phyloP scores from a whole-genome alignment of 2,329 filamentous ascomycete genomes.

The Colletotrichum lindemuthianum region DNA sequence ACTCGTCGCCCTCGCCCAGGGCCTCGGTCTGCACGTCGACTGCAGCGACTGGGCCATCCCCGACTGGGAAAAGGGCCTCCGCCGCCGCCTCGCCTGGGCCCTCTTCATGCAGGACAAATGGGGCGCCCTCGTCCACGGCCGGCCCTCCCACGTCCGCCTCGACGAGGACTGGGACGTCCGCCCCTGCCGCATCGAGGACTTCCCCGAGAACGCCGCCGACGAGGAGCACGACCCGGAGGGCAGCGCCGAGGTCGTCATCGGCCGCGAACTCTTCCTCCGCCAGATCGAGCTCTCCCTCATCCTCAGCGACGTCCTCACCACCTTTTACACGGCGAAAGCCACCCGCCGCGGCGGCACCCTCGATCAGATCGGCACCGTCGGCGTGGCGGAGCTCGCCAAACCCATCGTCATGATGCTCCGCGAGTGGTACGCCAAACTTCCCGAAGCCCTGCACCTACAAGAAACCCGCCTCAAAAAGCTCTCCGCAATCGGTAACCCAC shows the following conservation, averaged over 20 bases:
- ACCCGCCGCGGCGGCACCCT: constrained; percentile 44
- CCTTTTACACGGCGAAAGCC: constrained; percentile 54
- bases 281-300: constrained; percentile 62
- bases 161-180: constrained; percentile 65
- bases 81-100: constrained; percentile 71
- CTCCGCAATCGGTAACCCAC: constrained; percentile 44
- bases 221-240: constrained; percentile 50
- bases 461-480: constrained; percentile 52
- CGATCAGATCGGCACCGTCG: constrained; percentile 46
- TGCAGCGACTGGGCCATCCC: constrained; percentile 71
- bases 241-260: constrained; percentile 55
- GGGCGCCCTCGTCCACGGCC: constrained; percentile 66
- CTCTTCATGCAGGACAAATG: constrained; percentile 74
- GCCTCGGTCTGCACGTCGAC: constrained; percentile 69
- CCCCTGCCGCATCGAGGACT: constrained; percentile 47
- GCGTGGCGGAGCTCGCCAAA: constrained; percentile 47
- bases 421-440: constrained; percentile 58
- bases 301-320: constrained; percentile 60
- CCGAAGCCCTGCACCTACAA: constrained; percentile 56
- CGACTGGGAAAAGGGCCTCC: constrained; percentile 69
- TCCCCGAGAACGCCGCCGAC: constrained; percentile 49
- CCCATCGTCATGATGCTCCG: constrained; percentile 46
- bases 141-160: constrained; percentile 63
- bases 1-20: constrained; percentile 66
- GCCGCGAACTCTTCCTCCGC: constrained; percentile 59